Conservation (phyloP, 306 rosid species). For the Datisca glomerata region DNA sequence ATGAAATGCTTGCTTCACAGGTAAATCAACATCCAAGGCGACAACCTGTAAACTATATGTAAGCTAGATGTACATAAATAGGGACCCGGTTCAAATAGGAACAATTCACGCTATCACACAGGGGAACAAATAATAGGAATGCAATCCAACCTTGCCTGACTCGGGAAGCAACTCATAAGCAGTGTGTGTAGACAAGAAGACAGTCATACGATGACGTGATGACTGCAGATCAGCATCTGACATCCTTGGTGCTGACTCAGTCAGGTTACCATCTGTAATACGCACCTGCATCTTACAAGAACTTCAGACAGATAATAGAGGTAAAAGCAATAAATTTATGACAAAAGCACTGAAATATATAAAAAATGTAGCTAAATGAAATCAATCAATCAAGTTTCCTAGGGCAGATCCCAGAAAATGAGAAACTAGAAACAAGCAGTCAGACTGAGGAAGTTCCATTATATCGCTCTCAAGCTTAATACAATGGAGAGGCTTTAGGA, state of each 20-base stretch:
- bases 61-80: slow-evolving; percentile 17
- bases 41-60: slow-evolving; percentile 79
- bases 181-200: slow-evolving; percentile 59
- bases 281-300: slow-evolving; percentile 45
- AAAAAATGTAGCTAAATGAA: too few relatives aligned
- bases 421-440: too few relatives aligned
- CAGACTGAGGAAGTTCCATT: too few relatives aligned
- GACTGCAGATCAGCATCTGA: slow-evolving; percentile 74
- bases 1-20: slow-evolving; percentile 97
- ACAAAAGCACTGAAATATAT: background rate
- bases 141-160: slow-evolving; percentile 99
- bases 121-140: slow-evolving; percentile 12
- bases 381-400: too few relatives aligned
- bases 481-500: too few relatives aligned
- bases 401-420: too few relatives aligned
- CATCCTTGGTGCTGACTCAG: slow-evolving; percentile 51
- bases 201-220: slow-evolving; percentile 70
- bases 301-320: slow-evolving; percentile 7
- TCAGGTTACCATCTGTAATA: slow-evolving; percentile 44
- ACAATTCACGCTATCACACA: slow-evolving; percentile 5
- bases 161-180: slow-evolving; percentile 93
- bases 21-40: slow-evolving; percentile 77
- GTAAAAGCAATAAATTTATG: slow-evolving; percentile 11
- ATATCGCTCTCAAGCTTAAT: too few relatives aligned
- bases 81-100: slow-evolving; percentile 4